phyloP scores from a whole-genome alignment of 768 basidiomycete species.

The Scleroderma bovista region DNA sequence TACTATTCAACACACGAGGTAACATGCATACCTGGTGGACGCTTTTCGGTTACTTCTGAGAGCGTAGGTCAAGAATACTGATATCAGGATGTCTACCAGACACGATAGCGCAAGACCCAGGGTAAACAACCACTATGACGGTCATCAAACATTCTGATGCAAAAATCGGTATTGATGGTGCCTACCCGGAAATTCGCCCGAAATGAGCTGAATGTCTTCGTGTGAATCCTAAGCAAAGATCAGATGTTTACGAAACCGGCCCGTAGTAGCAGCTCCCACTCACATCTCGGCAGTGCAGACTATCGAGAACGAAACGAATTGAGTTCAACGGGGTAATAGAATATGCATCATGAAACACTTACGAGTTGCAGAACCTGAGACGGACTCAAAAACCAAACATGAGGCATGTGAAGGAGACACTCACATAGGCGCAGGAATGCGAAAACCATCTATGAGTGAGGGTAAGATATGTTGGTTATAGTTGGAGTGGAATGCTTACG shows the following conservation, averaged over 20 bases:
- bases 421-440: slow-evolving; percentile 28
- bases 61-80: slow-evolving; percentile 38
- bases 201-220: slow-evolving; percentile 20
- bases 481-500: slow-evolving; percentile 22
- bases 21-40: slow-evolving; percentile 30
- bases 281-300: slow-evolving; percentile 29
- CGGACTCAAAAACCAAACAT: not conserved
- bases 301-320: slow-evolving; percentile 13
- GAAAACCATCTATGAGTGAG: slow-evolving; percentile 18
- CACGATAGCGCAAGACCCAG: slow-evolving; percentile 46
- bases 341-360: not conserved
- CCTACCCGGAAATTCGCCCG: slow-evolving; percentile 19
- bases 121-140: slow-evolving; percentile 44
- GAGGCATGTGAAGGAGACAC: slow-evolving; percentile 1
- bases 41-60: slow-evolving; percentile 37
- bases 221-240: slow-evolving; percentile 18
- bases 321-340: not conserved
- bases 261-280: not conserved
- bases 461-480: not conserved
- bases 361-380: slow-evolving; percentile 34
- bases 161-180: not conserved
- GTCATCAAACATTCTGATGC: slow-evolving; percentile 1
- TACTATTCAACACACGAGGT: not conserved
- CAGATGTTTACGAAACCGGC: not conserved
- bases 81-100: slow-evolving; percentile 45